Conservation (phyloP, 169 alveolate species). For the Plasmodium knowlesi region DNA sequence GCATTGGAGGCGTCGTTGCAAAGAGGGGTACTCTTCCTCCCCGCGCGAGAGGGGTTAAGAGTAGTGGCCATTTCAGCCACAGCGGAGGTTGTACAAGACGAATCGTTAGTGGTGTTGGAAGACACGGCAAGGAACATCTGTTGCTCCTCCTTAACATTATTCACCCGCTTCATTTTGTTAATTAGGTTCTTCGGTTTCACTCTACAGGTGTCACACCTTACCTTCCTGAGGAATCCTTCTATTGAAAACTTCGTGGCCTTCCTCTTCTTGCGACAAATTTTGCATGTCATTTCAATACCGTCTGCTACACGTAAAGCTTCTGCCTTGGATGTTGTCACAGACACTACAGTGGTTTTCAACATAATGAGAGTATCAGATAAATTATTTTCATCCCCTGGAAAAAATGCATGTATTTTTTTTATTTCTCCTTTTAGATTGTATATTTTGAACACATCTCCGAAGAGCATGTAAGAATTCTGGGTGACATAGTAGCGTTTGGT, state of each 20-base stretch:
- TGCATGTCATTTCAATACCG: constrained; percentile 59
- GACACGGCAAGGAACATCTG: background rate
- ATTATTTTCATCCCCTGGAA: constrained; percentile 66
- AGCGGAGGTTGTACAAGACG: background rate
- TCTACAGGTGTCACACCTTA: constrained; percentile 63
- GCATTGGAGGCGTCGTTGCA: background rate
- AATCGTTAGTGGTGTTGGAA: background rate
- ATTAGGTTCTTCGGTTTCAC: constrained; percentile 34
- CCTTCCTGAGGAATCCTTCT: constrained; percentile 56
- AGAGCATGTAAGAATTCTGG: constrained; percentile 47
- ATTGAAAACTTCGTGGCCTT: constrained; percentile 65
- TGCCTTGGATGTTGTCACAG: constrained; percentile 58
- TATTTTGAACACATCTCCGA: constrained; percentile 71
- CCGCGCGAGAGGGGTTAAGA: background rate
- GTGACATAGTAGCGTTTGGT: constrained; percentile 55
- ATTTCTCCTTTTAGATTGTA: constrained; percentile 61
- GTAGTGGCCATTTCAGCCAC: background rate
- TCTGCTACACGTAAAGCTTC: constrained; percentile 60
- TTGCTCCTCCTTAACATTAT: background rate
- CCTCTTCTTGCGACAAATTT: constrained; percentile 58
- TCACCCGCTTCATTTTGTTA: constrained; percentile 9
- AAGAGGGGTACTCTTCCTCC: background rate
- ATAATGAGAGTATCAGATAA: constrained; percentile 46
- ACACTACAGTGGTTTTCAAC: constrained; percentile 46
- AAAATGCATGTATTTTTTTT: constrained; percentile 63